Evolutionary conservation across 2,329 filamentous ascomycete species (phyloP), one percentile per base, ranked within the genome.

Genomic region (Cercospora zeae-maydis): DNA sequence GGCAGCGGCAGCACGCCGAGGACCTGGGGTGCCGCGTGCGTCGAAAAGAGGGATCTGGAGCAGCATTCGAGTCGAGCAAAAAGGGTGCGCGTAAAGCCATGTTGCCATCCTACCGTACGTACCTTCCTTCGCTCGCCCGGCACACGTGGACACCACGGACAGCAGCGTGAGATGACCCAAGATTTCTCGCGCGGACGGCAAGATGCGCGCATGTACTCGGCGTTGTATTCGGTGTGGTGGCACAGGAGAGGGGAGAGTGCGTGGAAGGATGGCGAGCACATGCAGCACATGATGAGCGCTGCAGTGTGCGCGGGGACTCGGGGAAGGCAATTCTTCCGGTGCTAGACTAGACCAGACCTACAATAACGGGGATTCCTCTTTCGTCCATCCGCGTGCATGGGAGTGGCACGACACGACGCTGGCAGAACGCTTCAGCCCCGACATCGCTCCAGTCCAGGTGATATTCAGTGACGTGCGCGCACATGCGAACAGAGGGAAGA

Each of bases 181-280:
- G 36, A 45, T 21, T 14, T n/a, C 21, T 31, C 34, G 24, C 16
- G 16, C 3, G 1, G 4, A 16, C 36, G 37, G 55, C 36, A 42
- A 45, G 19, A 59, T 59, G 56, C 30, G 42, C 16, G 42, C 39
- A 59, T 51, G 42, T 34, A 34, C 24, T 21, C 56, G 42, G 42
- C 56, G 19, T 37, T 24, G 56, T 51, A 51, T 16, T 36, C 39
- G n/a, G 30, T 34, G 39, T 45, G 39, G 42, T 59, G 8, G 42
- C 45, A 59, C 56, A 52, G 24, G 56, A 51, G 56, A 58, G 56
- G 56, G 56, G 47, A 59, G 42, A 27, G 56, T 31, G 56, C 30
- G 13, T 34, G 42, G 56, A 19, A 58, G 56, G 56, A 58, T 47
- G 34, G 54, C n/a, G 7, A 27, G 24, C 24, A 36, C n/a, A 27